Percentiles rank a stretch among this genome's conserved stretches.
These are phyloP conservation scores for Anthracocystis setariae DNA, from an alignment of 1,284 basidiomycete species.

Conservation along the genomic window DNA sequence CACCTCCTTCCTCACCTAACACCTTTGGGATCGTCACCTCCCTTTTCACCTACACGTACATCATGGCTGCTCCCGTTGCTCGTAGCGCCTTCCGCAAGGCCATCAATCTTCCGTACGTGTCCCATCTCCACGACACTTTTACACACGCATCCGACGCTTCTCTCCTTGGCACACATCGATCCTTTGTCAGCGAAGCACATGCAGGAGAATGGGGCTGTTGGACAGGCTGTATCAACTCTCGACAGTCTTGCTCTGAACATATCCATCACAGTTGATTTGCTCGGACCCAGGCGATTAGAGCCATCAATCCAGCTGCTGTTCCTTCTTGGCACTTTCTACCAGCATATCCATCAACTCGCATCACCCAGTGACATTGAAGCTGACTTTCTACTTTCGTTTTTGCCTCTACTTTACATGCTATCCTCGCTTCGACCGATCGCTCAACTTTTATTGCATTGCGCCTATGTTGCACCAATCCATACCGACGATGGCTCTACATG, in stretches of 20 bases:
- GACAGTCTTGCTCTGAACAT: neutral
- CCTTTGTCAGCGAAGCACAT: neutral
- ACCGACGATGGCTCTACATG: neutral
- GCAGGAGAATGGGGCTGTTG: neutral
- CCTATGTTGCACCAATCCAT: too few relatives aligned
- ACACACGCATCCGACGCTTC: slow-evolving; percentile 1
- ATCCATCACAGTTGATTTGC: too few relatives aligned
- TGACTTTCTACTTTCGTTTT: slow-evolving; percentile 9
- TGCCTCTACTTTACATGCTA: neutral
- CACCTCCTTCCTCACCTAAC: slow-evolving; percentile 36
- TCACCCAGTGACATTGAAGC: neutral
- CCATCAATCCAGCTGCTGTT: too few relatives aligned
- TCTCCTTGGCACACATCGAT: neutral
- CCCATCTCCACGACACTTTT: neutral
- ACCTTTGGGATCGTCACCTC: slow-evolving; percentile 24
- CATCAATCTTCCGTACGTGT: slow-evolving; percentile 75
- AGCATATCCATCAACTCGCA: neutral
- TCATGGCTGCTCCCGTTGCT: slow-evolving; percentile 55
- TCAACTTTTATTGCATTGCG: too few relatives aligned
- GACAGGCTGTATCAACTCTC: neutral
- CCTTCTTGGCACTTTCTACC: neutral
- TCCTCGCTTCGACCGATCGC: too few relatives aligned
- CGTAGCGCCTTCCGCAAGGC: slow-evolving; percentile 69
- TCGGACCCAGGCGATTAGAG: too few relatives aligned
- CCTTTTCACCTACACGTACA: slow-evolving; percentile 14